These are phyloP conservation scores for Krasilnikovozyma curviuscula DNA, from an alignment of 768 basidiomycete species.

Conservation along the genomic window DNA sequence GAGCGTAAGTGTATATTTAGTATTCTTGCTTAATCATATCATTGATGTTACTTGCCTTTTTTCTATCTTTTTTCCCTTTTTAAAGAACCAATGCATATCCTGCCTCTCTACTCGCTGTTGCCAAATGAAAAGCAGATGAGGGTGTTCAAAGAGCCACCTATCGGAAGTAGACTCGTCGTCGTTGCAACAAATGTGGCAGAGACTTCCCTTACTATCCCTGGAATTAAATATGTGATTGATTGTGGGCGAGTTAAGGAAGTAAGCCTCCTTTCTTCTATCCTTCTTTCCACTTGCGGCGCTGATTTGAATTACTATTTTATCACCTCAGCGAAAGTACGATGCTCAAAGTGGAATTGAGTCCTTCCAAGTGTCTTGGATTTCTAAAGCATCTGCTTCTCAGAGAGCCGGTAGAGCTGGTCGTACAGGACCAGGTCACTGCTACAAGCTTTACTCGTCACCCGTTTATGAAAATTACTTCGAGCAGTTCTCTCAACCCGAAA, in stretches of 20 bases:
- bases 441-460: constrained; percentile 87
- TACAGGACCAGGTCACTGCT: constrained; percentile 95
- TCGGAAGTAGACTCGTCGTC: constrained; percentile 65
- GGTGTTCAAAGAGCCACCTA: constrained; percentile 70
- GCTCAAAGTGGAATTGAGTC: constrained; percentile 62
- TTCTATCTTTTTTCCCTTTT: not conserved
- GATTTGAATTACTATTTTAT: not conserved
- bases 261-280: constrained; percentile 6
- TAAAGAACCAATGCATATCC: constrained; percentile 75
- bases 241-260: constrained; percentile 90
- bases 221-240: constrained; percentile 94
- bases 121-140: constrained; percentile 87
- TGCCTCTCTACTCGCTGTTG: constrained; percentile 82
- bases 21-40: not conserved
- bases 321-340: constrained; percentile 59
- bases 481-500: constrained; percentile 70
- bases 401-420: constrained; percentile 91
- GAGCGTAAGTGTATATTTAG: constrained; percentile 29
- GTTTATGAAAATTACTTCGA: constrained; percentile 86
- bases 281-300: not conserved
- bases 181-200: constrained; percentile 93
- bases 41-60: not conserved
- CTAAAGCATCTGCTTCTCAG: constrained; percentile 85
- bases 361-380: constrained; percentile 81
- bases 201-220: constrained; percentile 89